Evolutionary conservation across 1,284 basidiomycete genomes (phyloP), one percentile per base, ranked within the genome.

Genomic region (Prillingera fragicola): DNA sequence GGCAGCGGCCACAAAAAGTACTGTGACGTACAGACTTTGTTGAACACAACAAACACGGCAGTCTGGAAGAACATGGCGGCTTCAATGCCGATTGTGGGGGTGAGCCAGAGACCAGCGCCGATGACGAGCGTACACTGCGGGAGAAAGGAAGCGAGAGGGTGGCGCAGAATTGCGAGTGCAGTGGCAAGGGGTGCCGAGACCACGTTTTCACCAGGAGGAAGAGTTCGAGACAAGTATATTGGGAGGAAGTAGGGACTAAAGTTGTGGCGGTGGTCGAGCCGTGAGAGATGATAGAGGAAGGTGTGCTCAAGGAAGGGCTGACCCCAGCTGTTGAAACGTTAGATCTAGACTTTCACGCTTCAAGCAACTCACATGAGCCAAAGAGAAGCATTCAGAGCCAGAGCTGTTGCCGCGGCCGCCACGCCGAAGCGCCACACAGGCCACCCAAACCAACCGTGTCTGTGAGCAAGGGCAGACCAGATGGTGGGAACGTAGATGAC

Each of bases 1-100:
- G 91, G 82, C 7, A 92, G 80, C 65, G 94, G 97, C 95, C 95
- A 99, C 37, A 96, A 77, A 71, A 97, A 98, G 73, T 99, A 99
- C 84, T 98, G 71, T 18, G 89, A 94, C 0, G 95, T 99, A 77
- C 90, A 95, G 33, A 99, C 95, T 73, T 96, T 95, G 71, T 98
- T 99, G 76, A 96, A 92, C 1, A 87, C 75, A 13, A 97, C 91
- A 62, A 99, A 98, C 0, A 80, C 74, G 35, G 81, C 78, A 0
- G 95, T 98, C 70, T 97, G 92, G 17, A 91, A 77, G 60, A 95
- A 89, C 52, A 69, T 55, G 3, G 87, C 78, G 52, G 91, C 84
- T 4, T 82, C 77, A 4, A 97, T 73, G 33, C 84, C 55, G 14
- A 60, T 43, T 7, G 29, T 23, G 15, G 73, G 74, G 74, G 58